A percentile compares a stretch with the other conserved stretches of the same genome.
Conservation (phyloP, 2,329 filamentous ascomycete genomes). For the Polychaeton citri region DNA sequence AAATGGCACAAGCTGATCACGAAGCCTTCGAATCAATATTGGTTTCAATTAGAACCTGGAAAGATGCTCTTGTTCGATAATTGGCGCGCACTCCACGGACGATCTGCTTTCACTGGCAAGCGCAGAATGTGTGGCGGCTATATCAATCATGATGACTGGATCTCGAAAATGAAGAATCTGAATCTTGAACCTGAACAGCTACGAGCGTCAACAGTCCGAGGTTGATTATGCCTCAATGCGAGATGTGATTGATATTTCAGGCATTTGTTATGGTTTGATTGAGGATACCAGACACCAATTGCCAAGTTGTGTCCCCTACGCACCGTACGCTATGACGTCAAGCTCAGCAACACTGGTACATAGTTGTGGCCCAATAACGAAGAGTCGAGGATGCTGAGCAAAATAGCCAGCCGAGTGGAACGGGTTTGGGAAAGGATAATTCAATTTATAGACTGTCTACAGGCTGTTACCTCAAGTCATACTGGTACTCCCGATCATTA, state of each 20-base stretch:
- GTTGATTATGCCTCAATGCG: background rate
- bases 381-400: background rate
- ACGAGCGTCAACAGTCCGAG: slow-evolving; percentile 15
- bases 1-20: slow-evolving; percentile 60
- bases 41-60: slow-evolving; percentile 71
- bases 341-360: too few relatives aligned
- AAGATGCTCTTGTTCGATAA: slow-evolving; percentile 83
- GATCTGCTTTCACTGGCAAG: slow-evolving; percentile 69
- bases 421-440: too few relatives aligned
- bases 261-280: too few relatives aligned
- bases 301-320: background rate
- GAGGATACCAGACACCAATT: background rate
- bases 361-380: background rate
- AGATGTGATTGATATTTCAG: background rate
- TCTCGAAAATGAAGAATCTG: slow-evolving; percentile 61
- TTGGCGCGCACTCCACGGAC: slow-evolving; percentile 83
- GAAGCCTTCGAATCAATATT: slow-evolving; percentile 53
- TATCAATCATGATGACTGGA: slow-evolving; percentile 67
- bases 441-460: too few relatives aligned
- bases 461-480: too few relatives aligned
- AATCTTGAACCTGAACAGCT: slow-evolving; percentile 37
- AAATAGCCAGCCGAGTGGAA: too few relatives aligned
- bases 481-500: too few relatives aligned
- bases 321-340: background rate
- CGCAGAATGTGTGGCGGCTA: slow-evolving; percentile 86